phyloP scores from a whole-genome alignment of 805 yeast species.

The Brettanomyces custersianus region DNA sequence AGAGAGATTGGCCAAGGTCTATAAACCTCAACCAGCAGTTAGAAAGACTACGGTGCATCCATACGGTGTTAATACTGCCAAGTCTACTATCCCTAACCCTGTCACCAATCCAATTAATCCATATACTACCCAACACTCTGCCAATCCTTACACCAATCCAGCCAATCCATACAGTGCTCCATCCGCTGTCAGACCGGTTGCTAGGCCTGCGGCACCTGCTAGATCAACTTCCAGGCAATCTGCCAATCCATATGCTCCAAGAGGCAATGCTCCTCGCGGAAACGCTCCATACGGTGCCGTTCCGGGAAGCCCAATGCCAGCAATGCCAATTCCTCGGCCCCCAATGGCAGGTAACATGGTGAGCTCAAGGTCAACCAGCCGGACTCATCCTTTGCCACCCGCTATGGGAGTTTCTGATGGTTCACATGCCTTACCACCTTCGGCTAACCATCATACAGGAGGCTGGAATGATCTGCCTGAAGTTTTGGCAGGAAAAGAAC shows the following conservation, averaged over 20 bases:
- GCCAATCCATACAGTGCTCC: slow-evolving; percentile 8
- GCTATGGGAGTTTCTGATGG: slow-evolving; percentile 8
- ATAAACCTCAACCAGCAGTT: slow-evolving; percentile 18
- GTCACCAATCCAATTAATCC: too few relatives aligned
- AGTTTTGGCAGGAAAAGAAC: slow-evolving; percentile 21
- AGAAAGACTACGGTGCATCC: slow-evolving; percentile 12
- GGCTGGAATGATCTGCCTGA: slow-evolving; percentile 71
- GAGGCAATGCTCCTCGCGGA: too few relatives aligned
- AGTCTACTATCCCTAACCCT: too few relatives aligned
- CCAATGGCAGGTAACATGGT: not conserved
- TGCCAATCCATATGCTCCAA: not conserved
- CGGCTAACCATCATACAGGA: slow-evolving; percentile 39
- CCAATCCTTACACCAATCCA: slow-evolving; percentile 10
- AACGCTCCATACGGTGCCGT: slow-evolving; percentile 1
- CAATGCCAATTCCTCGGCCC: slow-evolving; percentile 16
- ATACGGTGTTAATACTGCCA: too few relatives aligned
- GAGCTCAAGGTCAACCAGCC: not conserved
- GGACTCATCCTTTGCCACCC: slow-evolving; percentile 21
- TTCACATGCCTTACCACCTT: slow-evolving; percentile 15
- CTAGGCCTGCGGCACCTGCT: not conserved
- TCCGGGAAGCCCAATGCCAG: slow-evolving; percentile 2
- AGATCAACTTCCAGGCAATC: not conserved
- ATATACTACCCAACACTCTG: too few relatives aligned
- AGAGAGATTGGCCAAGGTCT: slow-evolving; percentile 69
- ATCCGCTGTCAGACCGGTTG: too few relatives aligned